Conservation (phyloP, 306 rosid genomes). For the Lupinus albus region DNA sequence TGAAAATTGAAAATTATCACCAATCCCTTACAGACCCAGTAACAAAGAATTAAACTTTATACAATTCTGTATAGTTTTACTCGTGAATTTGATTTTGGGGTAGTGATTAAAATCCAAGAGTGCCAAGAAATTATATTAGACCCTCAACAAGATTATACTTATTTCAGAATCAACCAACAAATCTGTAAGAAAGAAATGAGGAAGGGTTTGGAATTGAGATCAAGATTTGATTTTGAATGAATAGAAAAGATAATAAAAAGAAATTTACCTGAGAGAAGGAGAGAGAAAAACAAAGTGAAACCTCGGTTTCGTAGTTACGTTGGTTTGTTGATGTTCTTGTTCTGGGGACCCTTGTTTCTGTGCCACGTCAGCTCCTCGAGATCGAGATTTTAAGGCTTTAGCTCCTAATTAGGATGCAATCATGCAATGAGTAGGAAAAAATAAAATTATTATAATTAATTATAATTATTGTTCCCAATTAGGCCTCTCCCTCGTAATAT, state of each 20-base stretch:
- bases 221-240: constrained; percentile 15
- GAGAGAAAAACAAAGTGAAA: no score
- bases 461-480: no score
- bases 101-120: constrained; percentile 30
- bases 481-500: no score
- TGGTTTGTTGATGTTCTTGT: constrained; percentile 24
- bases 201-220: constrained; percentile 55
- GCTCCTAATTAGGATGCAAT: no score
- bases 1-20: neutral
- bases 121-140: constrained; percentile 32
- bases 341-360: no score
- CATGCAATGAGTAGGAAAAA: no score
- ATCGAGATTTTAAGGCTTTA: no score
- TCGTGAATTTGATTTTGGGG: constrained; percentile 21
- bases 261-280: constrained; percentile 56
- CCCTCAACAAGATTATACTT: constrained; percentile 44
- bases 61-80: constrained; percentile 34
- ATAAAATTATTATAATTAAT: no score
- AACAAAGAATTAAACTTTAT: constrained; percentile 44
- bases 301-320: no score
- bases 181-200: constrained; percentile 21
- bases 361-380: no score
- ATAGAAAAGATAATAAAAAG: constrained; percentile 7
- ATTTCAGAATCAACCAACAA: constrained; percentile 1
- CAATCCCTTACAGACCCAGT: constrained; percentile 37